A percentile compares a stretch with the other conserved stretches of the same genome.
phyloP scores from a whole-genome alignment of 495 filamentous ascomycete genomes.

The Daldinia loculata region DNA sequence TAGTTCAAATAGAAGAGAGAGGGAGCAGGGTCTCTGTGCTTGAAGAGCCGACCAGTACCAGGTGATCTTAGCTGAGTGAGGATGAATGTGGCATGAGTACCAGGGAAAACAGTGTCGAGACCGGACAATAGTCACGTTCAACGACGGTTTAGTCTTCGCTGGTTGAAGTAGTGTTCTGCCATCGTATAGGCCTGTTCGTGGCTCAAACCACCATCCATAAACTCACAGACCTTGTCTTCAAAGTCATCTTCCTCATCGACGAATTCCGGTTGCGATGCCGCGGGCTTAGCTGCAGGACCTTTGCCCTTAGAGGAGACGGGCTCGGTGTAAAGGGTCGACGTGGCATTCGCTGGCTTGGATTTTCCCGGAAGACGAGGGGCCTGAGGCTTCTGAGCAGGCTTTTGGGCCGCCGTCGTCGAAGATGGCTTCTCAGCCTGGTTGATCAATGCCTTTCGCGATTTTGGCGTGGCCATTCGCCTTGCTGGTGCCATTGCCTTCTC shows the following conservation, averaged over 20 bases:
- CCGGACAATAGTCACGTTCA: too few species aligned
- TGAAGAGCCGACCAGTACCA: not conserved
- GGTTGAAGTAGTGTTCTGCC: too few species aligned
- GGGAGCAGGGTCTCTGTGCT: not conserved
- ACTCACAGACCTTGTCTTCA: not conserved
- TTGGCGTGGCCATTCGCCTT: not conserved
- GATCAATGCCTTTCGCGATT: not conserved
- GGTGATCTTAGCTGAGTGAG: not conserved
- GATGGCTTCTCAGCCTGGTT: not conserved
- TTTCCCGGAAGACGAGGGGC: not conserved
- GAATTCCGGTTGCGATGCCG: too few species aligned
- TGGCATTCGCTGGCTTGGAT: not conserved
- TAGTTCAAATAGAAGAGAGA: not conserved
- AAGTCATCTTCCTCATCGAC: not conserved
- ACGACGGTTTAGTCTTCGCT: too few species aligned
- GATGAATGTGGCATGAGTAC: too few species aligned
- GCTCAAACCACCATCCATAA: not conserved
- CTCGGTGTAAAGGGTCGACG: not conserved
- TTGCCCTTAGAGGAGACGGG: not conserved
- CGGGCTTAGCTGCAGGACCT: not conserved
- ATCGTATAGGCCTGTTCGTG: too few species aligned
- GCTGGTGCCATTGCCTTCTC: too few species aligned
- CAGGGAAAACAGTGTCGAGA: too few species aligned
- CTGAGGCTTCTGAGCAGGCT: not conserved
- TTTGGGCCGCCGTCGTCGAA: not conserved